These are phyloP conservation scores for Gossypium davidsonii DNA, from an alignment of 441 rosid species.

Conservation along the genomic window DNA sequence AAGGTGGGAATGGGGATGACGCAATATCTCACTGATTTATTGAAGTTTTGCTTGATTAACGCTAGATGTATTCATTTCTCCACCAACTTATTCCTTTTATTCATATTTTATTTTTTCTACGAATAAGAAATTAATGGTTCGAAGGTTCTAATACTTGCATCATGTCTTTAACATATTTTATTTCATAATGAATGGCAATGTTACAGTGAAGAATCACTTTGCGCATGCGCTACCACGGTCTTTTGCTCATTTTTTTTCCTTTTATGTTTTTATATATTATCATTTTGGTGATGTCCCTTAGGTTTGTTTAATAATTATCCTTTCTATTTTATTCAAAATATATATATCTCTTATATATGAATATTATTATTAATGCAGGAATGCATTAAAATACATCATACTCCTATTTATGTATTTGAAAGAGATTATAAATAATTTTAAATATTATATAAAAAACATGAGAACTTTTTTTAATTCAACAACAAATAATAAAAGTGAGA, in stretches of 20 bases:
- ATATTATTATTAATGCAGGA: too few species aligned
- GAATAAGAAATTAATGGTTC: background rate
- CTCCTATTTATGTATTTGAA: too few species aligned
- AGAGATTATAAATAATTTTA: too few species aligned
- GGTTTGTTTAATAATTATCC: background rate
- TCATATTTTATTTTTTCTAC: background rate
- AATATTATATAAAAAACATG: too few species aligned
- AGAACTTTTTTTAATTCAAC: too few species aligned
- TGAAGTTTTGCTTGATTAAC: background rate
- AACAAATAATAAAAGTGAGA: too few species aligned
- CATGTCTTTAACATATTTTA: background rate
- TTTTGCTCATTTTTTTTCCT: background rate
- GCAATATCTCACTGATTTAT: background rate
- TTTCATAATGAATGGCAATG: background rate
- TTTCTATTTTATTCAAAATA: too few species aligned
- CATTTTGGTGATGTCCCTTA: background rate
- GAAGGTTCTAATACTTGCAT: background rate
- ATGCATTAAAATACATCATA: accelerated
- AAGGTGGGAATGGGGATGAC: background rate
- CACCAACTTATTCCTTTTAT: background rate
- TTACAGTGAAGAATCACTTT: background rate
- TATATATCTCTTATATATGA: too few species aligned
- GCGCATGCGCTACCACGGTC: background rate
- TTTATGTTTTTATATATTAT: background rate
- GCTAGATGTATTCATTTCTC: background rate